Percentiles rank a stretch among this genome's conserved stretches.
phyloP scores from a whole-genome alignment of 164 flowering plant species.

The Vitis amurensis region DNA sequence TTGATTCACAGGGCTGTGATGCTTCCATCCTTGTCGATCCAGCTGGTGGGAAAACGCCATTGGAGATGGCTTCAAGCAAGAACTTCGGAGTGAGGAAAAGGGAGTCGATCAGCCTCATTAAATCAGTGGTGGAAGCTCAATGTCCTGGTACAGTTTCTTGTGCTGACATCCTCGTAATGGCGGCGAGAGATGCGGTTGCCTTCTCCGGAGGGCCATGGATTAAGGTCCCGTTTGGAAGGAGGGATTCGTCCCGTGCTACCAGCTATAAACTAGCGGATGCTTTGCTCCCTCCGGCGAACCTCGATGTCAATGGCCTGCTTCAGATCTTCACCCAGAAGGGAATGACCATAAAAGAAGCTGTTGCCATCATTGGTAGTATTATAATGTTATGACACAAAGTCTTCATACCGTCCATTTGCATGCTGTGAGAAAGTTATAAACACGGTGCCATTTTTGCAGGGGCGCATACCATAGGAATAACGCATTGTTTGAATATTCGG shows the following conservation, averaged over 20 bases:
- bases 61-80: constrained; percentile 38
- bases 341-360: constrained; percentile 50
- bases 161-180: constrained; percentile 48
- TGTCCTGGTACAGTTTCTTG: constrained; percentile 62
- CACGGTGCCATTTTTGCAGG: constrained; percentile 28
- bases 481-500: constrained; percentile 44
- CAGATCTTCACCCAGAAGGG: constrained; percentile 37
- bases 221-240: constrained; percentile 49
- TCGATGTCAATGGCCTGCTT: constrained; percentile 39
- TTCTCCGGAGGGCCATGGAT: constrained; percentile 50
- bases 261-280: constrained; percentile 41
- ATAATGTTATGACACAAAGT: too few species aligned
- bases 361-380: constrained; percentile 55
- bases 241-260: constrained; percentile 33
- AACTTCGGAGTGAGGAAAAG: constrained; percentile 50
- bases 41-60: neutral
- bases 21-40: constrained; percentile 56
- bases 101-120: constrained; percentile 28
- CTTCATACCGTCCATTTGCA: too few species aligned
- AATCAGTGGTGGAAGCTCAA: constrained; percentile 40
- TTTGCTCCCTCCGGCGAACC: constrained; percentile 34
- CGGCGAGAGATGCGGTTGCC: constrained; percentile 55
- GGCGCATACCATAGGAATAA: constrained; percentile 52
- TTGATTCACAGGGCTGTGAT: constrained; percentile 53
- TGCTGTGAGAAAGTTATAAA: too few species aligned